These are phyloP conservation scores for Truncatella angustata DNA, from an alignment of 2,329 filamentous ascomycete species.

Conservation along the genomic window DNA sequence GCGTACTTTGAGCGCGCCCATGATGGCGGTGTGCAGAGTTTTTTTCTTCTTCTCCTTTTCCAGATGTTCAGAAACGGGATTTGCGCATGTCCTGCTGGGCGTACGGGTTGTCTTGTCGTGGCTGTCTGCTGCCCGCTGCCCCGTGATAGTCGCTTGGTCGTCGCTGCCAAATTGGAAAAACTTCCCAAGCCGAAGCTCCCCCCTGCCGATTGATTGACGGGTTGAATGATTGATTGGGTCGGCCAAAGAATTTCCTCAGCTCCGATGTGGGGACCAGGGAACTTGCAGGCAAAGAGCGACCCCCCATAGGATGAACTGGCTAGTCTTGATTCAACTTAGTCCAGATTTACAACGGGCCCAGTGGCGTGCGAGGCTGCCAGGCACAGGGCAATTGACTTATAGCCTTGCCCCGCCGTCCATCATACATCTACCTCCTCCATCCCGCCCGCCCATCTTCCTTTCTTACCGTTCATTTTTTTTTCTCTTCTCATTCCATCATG, in stretches of 20 bases:
- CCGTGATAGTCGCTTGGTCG: neutral
- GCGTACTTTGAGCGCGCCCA: constrained; percentile 14
- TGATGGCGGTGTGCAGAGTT: constrained; percentile 3
- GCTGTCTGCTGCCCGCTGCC: neutral
- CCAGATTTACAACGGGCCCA: too few species aligned
- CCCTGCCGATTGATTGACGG: constrained; percentile 10
- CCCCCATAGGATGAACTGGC: too few species aligned
- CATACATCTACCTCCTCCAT: neutral
- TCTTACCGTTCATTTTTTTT: neutral
- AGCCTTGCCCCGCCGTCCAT: constrained; percentile 4
- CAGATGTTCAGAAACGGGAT: too few species aligned
- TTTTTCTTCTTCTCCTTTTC: neutral
- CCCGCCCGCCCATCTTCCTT: neutral
- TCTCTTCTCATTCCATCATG: neutral
- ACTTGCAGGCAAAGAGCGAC: neutral
- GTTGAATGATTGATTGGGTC: constrained; percentile 19
- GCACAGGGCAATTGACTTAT: neutral
- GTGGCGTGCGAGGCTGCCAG: neutral
- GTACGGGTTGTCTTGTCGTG: neutral
- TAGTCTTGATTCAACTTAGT: too few species aligned
- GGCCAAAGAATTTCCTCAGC: constrained; percentile 25
- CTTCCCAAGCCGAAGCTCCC: constrained; percentile 2
- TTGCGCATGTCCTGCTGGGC: neutral
- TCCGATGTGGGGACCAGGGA: constrained; percentile 19
- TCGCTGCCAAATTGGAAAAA: constrained; percentile 3